A percentile compares a stretch with the other conserved stretches of the same genome.
phyloP scores from a whole-genome alignment of 805 yeast genomes.

The Hemisphaericaspora nanyangensis region DNA sequence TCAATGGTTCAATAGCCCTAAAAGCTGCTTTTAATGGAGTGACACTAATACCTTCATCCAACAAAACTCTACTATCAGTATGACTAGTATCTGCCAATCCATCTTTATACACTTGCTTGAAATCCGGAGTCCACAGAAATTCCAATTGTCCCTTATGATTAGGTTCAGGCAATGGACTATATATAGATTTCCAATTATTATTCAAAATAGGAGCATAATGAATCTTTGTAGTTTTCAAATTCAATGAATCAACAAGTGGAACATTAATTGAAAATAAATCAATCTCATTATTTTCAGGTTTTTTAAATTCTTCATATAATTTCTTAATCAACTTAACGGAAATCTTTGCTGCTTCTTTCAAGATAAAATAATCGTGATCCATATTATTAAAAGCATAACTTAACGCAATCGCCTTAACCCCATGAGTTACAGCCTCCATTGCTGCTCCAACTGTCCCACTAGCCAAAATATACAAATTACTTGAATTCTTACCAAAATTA shows the following conservation, averaged over 20 bases:
- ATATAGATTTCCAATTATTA: slow-evolving; percentile 76
- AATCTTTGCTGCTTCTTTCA: slow-evolving; percentile 63
- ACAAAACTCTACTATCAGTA: slow-evolving; percentile 69
- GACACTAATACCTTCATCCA: slow-evolving; percentile 56
- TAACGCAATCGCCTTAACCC: slow-evolving; percentile 70
- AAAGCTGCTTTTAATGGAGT: slow-evolving; percentile 65
- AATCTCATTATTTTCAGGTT: slow-evolving; percentile 29
- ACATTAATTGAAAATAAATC: slow-evolving; percentile 83
- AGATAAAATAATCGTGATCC: slow-evolving; percentile 44
- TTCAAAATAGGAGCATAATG: slow-evolving; percentile 74
- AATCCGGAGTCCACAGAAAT: slow-evolving; percentile 84
- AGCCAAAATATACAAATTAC: slow-evolving; percentile 82
- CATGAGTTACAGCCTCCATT: slow-evolving; percentile 81
- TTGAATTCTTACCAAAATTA: slow-evolving; percentile 89
- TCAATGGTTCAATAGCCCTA: slow-evolving; percentile 45
- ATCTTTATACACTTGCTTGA: slow-evolving; percentile 58
- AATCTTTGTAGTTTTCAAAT: slow-evolving; percentile 55
- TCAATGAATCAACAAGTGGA: slow-evolving; percentile 60
- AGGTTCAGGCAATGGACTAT: slow-evolving; percentile 23
- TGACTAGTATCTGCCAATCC: slow-evolving; percentile 39
- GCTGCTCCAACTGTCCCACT: slow-evolving; percentile 98
- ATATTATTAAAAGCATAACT: slow-evolving; percentile 75
- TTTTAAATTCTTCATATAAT: slow-evolving; percentile 56
- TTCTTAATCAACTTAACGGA: slow-evolving; percentile 62
- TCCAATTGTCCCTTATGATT: slow-evolving; percentile 33